Percentiles rank a stretch among this genome's conserved stretches.
These are phyloP conservation scores for Pugionium dolabratum DNA, from an alignment of 345 rosid genomes.

Conservation along the genomic window DNA sequence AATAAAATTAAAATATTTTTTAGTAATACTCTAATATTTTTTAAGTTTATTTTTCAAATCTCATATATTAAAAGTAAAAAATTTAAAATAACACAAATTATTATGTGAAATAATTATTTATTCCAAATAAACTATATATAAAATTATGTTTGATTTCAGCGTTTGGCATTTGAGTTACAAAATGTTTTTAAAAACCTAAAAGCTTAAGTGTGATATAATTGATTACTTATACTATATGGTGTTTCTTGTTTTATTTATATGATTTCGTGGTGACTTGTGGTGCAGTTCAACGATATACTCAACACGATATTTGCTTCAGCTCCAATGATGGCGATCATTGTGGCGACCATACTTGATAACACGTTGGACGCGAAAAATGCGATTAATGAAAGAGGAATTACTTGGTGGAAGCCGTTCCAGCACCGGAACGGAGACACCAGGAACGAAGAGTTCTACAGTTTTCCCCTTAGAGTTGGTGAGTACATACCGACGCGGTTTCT, in stretches of 20 bases:
- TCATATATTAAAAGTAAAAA: too few relatives aligned
- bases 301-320: slow-evolving; percentile 90
- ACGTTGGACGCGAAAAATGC: slow-evolving; percentile 56
- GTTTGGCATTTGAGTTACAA: too few relatives aligned
- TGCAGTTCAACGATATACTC: slow-evolving; percentile 84
- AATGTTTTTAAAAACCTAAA: too few relatives aligned
- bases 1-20: too few relatives aligned
- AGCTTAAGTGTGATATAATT: too few relatives aligned
- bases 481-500: slow-evolving; percentile 69
- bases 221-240: background rate
- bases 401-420: slow-evolving; percentile 96
- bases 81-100: too few relatives aligned
- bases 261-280: slow-evolving; percentile 13
- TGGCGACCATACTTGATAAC: slow-evolving; percentile 76
- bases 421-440: slow-evolving; percentile 62
- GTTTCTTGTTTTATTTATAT: background rate
- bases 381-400: slow-evolving; percentile 60
- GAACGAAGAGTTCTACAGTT: slow-evolving; percentile 73
- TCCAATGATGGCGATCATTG: slow-evolving; percentile 68
- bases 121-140: too few relatives aligned
- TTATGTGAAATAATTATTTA: too few relatives aligned
- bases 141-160: too few relatives aligned
- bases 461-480: slow-evolving; percentile 57
- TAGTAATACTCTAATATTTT: too few relatives aligned
- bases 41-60: too few relatives aligned